Conservation (phyloP, 2,329 filamentous ascomycete species). For the Aureobasidium subglaciale region DNA sequence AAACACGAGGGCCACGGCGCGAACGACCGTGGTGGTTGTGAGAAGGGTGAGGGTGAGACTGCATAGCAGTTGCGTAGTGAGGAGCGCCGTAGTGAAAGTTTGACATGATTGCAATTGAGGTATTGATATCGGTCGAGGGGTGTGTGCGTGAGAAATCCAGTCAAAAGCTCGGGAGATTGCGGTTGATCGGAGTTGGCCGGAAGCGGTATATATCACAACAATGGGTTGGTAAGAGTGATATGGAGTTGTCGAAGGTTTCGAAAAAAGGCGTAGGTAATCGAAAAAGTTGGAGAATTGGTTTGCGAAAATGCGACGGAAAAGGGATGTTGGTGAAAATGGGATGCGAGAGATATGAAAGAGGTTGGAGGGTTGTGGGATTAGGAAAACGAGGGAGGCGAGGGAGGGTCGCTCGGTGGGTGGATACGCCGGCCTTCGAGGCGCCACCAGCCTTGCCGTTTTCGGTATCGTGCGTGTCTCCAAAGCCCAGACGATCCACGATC, state of each 20-base stretch:
- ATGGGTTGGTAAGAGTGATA: conserved; percentile 6
- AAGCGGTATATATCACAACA: conserved; percentile 17
- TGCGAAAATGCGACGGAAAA: conserved; percentile 7
- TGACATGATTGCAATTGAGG: conserved; percentile 34
- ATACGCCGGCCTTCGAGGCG: not conserved
- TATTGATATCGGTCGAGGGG: conserved; percentile 1
- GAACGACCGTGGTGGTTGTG: conserved; percentile 82
- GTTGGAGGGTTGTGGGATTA: conserved; percentile 1
- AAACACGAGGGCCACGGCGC: conserved; percentile 73
- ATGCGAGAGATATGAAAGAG: conserved; percentile 13
- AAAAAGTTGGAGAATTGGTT: not conserved
- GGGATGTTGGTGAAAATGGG: conserved; percentile 1
- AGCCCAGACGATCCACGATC: conserved; percentile 6
- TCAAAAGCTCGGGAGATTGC: conserved; percentile 15
- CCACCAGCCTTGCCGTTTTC: not conserved
- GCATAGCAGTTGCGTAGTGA: conserved; percentile 42
- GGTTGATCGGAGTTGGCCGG: conserved; percentile 17
- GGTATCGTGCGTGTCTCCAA: not conserved
- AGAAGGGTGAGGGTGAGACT: conserved; percentile 48
- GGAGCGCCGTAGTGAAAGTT: conserved; percentile 44
- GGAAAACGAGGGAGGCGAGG: conserved; percentile 7
- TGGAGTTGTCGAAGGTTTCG: not conserved
- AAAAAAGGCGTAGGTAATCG: conserved; percentile 6
- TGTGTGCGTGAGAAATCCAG: conserved; percentile 14
- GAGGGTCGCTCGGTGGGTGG: not conserved